Evolutionary conservation across 2,329 filamentous ascomycete genomes (phyloP), one percentile per base, ranked within the genome.

Genomic region (Fusarium pseudograminearum): DNA sequence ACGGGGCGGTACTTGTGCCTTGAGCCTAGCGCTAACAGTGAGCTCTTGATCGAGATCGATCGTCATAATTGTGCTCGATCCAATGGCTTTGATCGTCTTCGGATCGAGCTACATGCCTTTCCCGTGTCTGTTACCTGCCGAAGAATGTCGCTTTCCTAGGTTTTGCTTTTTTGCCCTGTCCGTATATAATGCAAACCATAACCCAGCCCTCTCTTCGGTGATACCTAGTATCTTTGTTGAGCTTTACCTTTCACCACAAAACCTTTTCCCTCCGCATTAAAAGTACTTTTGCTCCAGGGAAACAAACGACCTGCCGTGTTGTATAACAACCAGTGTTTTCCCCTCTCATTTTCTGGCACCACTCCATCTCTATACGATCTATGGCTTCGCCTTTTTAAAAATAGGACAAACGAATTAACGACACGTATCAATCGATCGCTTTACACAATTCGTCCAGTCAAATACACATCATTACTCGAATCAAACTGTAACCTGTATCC

Each of bases 31-130:
- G 67, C 72, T 75, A 76, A 72, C 71, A 65, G 38, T 24, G 61
- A 53, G 55, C 55, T 69, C 36, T 48, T 38, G 73, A 76, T 76
- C 74, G 73, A 76, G 74, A 76, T 76, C 74, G 74, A 76, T 76
- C 74, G 65, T 67, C 74, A 67, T 71, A 70, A 59, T 55, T 68
- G 71, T 57, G 60, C 65, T 69, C 73, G 72, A 75, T 75, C 72
- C 67, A 60, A 67, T 53, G 59, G 33, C 53, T 56, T 65, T 48
- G 71, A 75, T 76, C 65, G 67, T 38, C 57, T 65, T 62, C 51
- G 68, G 67, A 74, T 74, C 72, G 72, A 67, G 59, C 44, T 71
- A 62, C 68, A 58, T 53, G 59, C 53, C 20, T 53, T 53, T 61
- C 36, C 51, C 45, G 67, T 57, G 22, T 45, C 52, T 58, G 56